Evolutionary conservation across 140 eudicot genomes (phyloP), one percentile per base, ranked within the genome.

Genomic region (Senecio squalidus): DNA sequence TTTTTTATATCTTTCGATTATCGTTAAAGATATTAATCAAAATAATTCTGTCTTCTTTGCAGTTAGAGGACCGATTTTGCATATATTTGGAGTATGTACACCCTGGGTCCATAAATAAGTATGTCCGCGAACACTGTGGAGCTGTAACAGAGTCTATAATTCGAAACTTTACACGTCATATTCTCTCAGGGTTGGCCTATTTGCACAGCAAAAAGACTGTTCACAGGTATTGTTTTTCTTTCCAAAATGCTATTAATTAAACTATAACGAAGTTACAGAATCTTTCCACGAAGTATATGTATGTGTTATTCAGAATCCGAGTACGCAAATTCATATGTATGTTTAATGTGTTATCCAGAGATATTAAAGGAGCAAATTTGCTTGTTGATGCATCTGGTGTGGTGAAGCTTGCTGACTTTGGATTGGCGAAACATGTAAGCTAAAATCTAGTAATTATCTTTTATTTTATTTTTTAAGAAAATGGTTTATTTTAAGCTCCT

Each of bases 371-470:
- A 55, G 94, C 98, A 34, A 91, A 91, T 75, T 75, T 91, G 67
- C 98, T 91, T 64, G 98, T 91, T 56, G 81, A 79, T 86, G 69
- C 94, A 76, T 78, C 76, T 27, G 98, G 98, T 13, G 94, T 83
- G 57, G 98, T 91, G 63, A 91, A 91, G 80, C 91, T 91, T 58
- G 98, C 98, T 0, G 98, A 91, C 67, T 86, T 91, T 77, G 98
- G 98, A 64, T 62, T 86, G 78, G 95, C 98, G 23, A 91, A 91
- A 75, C 98, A 83, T 64, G 98, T 86, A 58, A 81, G 88, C 55
- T 68, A 54, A 69, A 21, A 40, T 28, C 51, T 60, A 58, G 63
- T 59, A 34, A 44, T 20, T 58, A 9, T 43, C 24, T 15, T 51
- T 13, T 55, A 20, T 62, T 25, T n/a, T 0, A 54, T 7, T 29